Evolutionary conservation across 768 basidiomycete species (phyloP), one percentile per base, ranked within the genome.

Genomic region (Mycena epipterygia): DNA sequence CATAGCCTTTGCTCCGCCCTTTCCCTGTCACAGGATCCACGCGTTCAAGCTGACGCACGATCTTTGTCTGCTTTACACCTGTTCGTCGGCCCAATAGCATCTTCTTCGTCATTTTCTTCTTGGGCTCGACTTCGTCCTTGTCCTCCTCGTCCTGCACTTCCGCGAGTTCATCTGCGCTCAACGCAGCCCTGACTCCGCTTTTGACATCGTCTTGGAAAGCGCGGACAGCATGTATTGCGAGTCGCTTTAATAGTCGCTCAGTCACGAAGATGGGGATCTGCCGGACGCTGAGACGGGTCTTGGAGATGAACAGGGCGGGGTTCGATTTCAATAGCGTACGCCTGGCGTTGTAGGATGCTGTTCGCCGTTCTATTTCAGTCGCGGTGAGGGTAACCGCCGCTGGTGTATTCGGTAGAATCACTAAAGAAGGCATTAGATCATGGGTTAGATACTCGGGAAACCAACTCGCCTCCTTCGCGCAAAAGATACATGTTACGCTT

Each of bases 401-500:
- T 0, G 95, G 91, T 2, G 93, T 90, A 75, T 94, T 95, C 2
- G 96, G 94, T 73, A 98, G 87, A 73, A 99, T 95, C 51, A 97
- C 98, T 99, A 66, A 2, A 25, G 29, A 37, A 57, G 25, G 19
- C 21, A 46, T 73, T 25, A 67, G 52, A 68, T 8, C 73, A 44
- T 33, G 25, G 42, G 42, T 29, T 9, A 5, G 23, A 30, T 12
- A 39, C 23, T 13, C 29, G 21, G 48, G 17, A 70, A 57, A 58
- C 39, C 9, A 32, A 82, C 90, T 74, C 76, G 95, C 97, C 95
- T 85, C 98, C 98, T 89, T 99, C 98, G 16, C 95, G 90, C 74
- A 99, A 87, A 68, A 99, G 89, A 79, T 99, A 98, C 78, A 98
- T 90, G 78, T 98, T 98, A 27, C 97, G 89, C 79, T 97, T 97